Conservation (phyloP, 1,139 yeast genomes). For the Suhomyces bribrorum region DNA sequence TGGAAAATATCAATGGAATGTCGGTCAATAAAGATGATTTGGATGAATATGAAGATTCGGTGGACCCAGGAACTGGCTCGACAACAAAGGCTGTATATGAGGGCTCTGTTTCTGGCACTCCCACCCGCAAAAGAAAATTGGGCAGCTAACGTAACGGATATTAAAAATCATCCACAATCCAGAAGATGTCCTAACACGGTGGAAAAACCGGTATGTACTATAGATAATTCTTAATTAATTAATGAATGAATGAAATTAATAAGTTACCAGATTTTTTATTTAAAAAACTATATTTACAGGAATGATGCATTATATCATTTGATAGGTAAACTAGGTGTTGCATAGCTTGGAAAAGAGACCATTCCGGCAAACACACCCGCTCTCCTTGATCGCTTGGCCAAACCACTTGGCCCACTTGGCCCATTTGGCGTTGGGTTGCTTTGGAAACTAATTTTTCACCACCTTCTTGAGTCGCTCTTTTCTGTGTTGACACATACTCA, state of each 20-base stretch:
- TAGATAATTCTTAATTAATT: constrained; percentile 18
- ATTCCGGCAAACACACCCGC: no score
- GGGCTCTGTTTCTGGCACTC: constrained; percentile 22
- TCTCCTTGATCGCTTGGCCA: no score
- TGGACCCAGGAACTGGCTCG: constrained; percentile 29
- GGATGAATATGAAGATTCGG: constrained; percentile 49
- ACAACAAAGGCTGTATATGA: constrained; percentile 6
- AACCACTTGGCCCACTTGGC: no score
- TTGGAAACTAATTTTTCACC: no score
- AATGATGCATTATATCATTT: neutral
- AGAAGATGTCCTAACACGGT: no score
- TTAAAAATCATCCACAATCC: no score
- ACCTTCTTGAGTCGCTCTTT: neutral
- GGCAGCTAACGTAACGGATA: constrained; percentile 16
- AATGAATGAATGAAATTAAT: constrained; percentile 27
- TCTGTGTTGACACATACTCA: neutral
- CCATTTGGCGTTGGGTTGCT: no score
- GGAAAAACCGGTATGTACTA: no score
- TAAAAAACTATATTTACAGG: neutral
- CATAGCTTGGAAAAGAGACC: no score
- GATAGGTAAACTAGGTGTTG: no score
- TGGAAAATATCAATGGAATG: constrained; percentile 6
- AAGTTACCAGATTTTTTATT: neutral
- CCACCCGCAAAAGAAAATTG: constrained; percentile 39
- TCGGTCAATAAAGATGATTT: constrained; percentile 34